phyloP scores from a whole-genome alignment of 2,329 filamentous ascomycete species.

The Thelonectria olida region DNA sequence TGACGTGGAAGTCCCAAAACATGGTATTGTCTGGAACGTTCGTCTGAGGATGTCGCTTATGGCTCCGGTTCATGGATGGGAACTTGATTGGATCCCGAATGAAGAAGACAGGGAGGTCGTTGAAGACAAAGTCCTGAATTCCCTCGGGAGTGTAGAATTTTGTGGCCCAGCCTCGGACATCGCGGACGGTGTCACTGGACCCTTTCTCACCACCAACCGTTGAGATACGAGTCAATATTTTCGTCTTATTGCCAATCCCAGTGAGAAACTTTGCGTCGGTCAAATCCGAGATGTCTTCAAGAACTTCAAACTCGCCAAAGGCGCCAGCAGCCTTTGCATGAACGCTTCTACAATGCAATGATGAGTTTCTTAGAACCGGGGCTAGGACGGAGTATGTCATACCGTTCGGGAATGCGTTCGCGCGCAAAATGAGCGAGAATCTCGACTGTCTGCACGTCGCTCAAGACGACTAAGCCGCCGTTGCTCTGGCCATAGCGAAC shows the following conservation, averaged over 20 bases:
- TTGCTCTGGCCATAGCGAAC: conserved; percentile 37
- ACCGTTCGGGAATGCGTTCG: conserved; percentile 66
- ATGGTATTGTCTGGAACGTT: conserved; percentile 21
- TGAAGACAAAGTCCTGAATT: conserved; percentile 71
- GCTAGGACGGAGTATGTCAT: not conserved
- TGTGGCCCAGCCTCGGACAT: conserved; percentile 73
- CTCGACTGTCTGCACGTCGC: conserved; percentile 64
- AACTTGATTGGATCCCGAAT: not conserved
- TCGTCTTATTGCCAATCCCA: conserved; percentile 60
- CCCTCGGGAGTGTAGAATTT: conserved; percentile 72
- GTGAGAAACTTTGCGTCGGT: conserved; percentile 62
- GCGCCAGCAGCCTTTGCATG: not conserved
- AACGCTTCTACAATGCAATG: not conserved
- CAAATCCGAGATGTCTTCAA: conserved; percentile 61
- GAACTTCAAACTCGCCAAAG: conserved; percentile 63
- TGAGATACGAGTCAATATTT: conserved; percentile 73
- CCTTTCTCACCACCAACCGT: conserved; percentile 75
- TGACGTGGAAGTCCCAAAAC: conserved; percentile 12
- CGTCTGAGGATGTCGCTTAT: conserved; percentile 13
- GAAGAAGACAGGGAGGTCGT: conserved; percentile 55
- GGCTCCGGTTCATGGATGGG: not conserved
- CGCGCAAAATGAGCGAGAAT: conserved; percentile 66
- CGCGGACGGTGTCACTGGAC: conserved; percentile 72
- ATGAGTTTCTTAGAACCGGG: not conserved
- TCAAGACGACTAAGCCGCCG: conserved; percentile 55